These are phyloP conservation scores for Curvularia sp. DNA, from an alignment of 2,329 filamentous ascomycete genomes.

Conservation along the genomic window DNA sequence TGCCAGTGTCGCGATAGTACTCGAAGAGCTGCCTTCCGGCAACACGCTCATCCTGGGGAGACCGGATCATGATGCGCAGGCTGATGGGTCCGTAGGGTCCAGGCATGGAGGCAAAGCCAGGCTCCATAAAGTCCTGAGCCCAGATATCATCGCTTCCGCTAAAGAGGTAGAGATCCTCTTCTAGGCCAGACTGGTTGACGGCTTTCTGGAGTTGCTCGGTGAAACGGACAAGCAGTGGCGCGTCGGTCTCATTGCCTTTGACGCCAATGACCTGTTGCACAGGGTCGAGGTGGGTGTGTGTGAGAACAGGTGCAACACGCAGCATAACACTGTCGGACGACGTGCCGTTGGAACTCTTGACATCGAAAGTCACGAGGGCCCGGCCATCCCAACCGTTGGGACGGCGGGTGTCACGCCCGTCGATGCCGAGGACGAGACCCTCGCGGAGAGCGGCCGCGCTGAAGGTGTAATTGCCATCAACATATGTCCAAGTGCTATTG, in stretches of 20 bases:
- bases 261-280: slow-evolving; percentile 38
- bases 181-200: slow-evolving; percentile 14
- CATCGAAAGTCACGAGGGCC: slow-evolving; percentile 33
- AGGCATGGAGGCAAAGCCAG: slow-evolving; percentile 52
- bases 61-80: slow-evolving; percentile 45
- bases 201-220: slow-evolving; percentile 22
- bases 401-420: slow-evolving; percentile 41
- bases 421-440: slow-evolving; percentile 50
- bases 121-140: slow-evolving; percentile 53
- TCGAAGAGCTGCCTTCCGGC: slow-evolving; percentile 48
- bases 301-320: slow-evolving; percentile 20
- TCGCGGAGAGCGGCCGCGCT: slow-evolving; percentile 31
- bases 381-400: slow-evolving; percentile 22
- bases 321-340: slow-evolving; percentile 42
- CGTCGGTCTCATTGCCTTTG: slow-evolving; percentile 13
- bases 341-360: slow-evolving; percentile 28
- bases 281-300: slow-evolving; percentile 51
- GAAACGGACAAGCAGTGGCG: slow-evolving; percentile 23
- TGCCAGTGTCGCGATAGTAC: slow-evolving; percentile 37
- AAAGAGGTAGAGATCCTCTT: slow-evolving; percentile 31
- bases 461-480: slow-evolving; percentile 33
- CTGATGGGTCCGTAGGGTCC: slow-evolving; percentile 45
- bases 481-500: slow-evolving; percentile 9
- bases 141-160: slow-evolving; percentile 44
- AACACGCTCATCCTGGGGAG: slow-evolving; percentile 32